phyloP scores from a whole-genome alignment of 129 eudicot species.

The Mikania micrantha region DNA sequence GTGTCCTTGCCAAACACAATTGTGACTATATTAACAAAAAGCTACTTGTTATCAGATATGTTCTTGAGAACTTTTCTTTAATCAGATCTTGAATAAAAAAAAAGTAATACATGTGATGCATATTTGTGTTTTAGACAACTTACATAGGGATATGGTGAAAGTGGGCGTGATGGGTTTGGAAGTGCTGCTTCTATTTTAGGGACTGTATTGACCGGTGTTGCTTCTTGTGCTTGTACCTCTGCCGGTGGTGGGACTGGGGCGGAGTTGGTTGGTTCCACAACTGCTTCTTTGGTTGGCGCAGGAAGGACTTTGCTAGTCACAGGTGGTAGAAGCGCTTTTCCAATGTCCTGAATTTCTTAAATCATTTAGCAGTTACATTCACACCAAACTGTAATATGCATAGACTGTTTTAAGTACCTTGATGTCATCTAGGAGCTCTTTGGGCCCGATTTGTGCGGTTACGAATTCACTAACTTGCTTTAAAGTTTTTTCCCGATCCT shows the following conservation, averaged over 20 bases:
- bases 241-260: conserved; percentile 4
- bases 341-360: conserved; percentile 59
- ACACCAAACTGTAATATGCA: background rate
- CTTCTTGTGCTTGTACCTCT: background rate
- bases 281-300: conserved; percentile 45
- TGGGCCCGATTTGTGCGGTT: conserved; percentile 58
- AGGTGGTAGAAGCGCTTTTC: conserved; percentile 77
- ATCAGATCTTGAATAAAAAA: background rate
- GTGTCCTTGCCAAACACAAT: background rate
- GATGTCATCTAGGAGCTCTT: conserved; percentile 70
- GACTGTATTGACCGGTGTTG: conserved; percentile 30
- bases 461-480: conserved; percentile 66
- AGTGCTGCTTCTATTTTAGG: conserved; percentile 39
- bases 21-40: too few species aligned
- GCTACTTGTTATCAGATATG: too few species aligned
- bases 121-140: conserved; percentile 16
- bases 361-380: background rate
- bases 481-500: conserved; percentile 79
- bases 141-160: conserved; percentile 81
- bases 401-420: conserved; percentile 38
- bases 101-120: background rate
- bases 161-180: conserved; percentile 51
- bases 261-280: conserved; percentile 20
- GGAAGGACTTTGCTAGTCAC: conserved; percentile 51
- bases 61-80: too few species aligned